Evolutionary conservation across 2,329 filamentous ascomycete species (phyloP).

Genomic region (Chaetomiaceae sp.): DNA sequence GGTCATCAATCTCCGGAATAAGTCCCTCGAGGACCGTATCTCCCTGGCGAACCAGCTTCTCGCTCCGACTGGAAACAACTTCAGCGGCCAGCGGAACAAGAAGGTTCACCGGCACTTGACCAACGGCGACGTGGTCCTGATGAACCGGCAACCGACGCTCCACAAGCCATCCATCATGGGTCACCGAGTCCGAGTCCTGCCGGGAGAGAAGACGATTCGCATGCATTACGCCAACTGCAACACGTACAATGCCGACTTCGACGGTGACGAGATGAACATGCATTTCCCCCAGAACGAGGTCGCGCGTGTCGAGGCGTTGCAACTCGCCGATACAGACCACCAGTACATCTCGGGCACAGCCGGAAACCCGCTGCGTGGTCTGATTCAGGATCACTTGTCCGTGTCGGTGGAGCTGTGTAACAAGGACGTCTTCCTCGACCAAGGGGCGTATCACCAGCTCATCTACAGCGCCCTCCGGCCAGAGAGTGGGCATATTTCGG

Average conservation of each 20-base stretch:
- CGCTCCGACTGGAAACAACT: conserved; percentile 70
- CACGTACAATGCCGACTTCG: conserved; percentile 98
- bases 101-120: conserved; percentile 95
- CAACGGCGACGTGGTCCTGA: conserved; percentile 93
- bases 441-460: conserved; percentile 88
- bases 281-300: conserved; percentile 98
- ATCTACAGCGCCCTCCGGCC: conserved; percentile 86
- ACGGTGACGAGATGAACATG: conserved; percentile 99
- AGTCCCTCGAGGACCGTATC: conserved; percentile 80
- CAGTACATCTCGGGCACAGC: conserved; percentile 94
- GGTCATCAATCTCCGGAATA: conserved; percentile 80
- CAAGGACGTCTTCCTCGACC: conserved; percentile 84
- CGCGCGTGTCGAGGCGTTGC: conserved; percentile 85
- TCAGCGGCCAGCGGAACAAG: conserved; percentile 78
- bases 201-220: conserved; percentile 93
- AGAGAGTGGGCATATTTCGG: conserved; percentile 82
- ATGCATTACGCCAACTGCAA: conserved; percentile 99
- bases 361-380: conserved; percentile 86
- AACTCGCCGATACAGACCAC: conserved; percentile 93
- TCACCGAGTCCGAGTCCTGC: conserved; percentile 84
- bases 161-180: conserved; percentile 99
- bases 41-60: conserved; percentile 91
- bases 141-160: conserved; percentile 97
- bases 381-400: conserved; percentile 98
- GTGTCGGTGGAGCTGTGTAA: conserved; percentile 89